Conservation (phyloP, 768 basidiomycete species). For the Galerina sulciceps region DNA sequence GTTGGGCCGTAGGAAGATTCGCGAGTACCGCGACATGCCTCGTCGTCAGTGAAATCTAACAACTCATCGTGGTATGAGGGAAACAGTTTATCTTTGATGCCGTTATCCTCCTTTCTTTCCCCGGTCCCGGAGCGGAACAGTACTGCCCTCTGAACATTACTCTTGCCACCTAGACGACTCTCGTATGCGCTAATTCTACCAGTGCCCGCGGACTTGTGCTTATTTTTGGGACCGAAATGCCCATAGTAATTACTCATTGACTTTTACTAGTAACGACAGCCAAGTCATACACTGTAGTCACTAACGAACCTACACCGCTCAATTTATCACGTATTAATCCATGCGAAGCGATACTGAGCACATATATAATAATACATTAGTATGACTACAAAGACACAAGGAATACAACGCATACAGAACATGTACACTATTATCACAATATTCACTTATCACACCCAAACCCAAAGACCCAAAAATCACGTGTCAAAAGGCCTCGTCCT, state of each 20-base stretch:
- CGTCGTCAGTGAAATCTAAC: too few species aligned
- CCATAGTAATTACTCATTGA: too few species aligned
- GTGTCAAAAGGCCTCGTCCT: slow-evolving; percentile 13
- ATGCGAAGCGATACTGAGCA: neutral
- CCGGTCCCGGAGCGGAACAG: neutral
- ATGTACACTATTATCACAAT: neutral
- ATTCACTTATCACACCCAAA: neutral
- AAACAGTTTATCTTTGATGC: neutral
- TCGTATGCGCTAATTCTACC: too few species aligned
- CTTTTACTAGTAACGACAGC: too few species aligned
- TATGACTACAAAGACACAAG: neutral
- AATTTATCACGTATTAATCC: too few species aligned
- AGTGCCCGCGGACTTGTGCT: too few species aligned
- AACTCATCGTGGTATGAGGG: neutral
- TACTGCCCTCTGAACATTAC: too few species aligned
- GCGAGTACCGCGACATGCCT: slow-evolving; percentile 20
- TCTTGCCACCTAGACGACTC: too few species aligned
- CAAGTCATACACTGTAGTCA: too few species aligned
- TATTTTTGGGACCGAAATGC: too few species aligned
- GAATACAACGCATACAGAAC: neutral
- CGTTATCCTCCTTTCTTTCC: neutral
- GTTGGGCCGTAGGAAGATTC: slow-evolving; percentile 23
- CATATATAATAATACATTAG: neutral
- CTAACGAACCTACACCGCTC: too few species aligned
- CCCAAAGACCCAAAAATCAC: neutral